Evolutionary conservation across 805 yeast species (phyloP).

Genomic region (Pichia deserticola): DNA sequence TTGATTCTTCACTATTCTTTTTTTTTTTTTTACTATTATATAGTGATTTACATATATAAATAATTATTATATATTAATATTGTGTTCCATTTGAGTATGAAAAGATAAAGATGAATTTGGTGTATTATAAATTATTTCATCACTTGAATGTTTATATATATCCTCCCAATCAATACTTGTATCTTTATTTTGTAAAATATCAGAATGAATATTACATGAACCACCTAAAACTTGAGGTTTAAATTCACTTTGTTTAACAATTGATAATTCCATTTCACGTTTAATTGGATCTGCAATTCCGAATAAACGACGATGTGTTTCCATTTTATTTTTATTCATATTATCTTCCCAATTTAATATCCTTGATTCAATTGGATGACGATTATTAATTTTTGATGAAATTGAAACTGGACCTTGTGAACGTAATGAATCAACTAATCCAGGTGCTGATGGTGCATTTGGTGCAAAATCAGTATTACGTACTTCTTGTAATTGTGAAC

Average conservation of each 20-base stretch:
- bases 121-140: neutral
- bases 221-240: conserved; percentile 60
- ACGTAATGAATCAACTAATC: conserved; percentile 61
- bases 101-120: neutral
- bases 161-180: conserved; percentile 89
- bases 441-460: conserved; percentile 60
- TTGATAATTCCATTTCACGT: conserved; percentile 79
- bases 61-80: neutral
- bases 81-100: conserved; percentile 2
- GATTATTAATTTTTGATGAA: conserved; percentile 57
- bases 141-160: conserved; percentile 37
- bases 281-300: conserved; percentile 94
- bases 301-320: conserved; percentile 71
- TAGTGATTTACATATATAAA: no score
- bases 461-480: conserved; percentile 46
- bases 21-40: no score
- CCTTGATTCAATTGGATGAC: conserved; percentile 83
- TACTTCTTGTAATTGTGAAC: conserved; percentile 37
- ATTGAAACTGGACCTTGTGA: conserved; percentile 55
- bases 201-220: conserved; percentile 41
- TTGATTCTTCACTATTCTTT: no score
- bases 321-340: conserved; percentile 62
- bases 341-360: conserved; percentile 73
- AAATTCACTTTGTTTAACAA: conserved; percentile 64
- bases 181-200: conserved; percentile 74